Percentiles rank a stretch among this genome's conserved stretches.
Conservation (phyloP, 352 stramenopile genomes). For the Pythium guiyangense region DNA sequence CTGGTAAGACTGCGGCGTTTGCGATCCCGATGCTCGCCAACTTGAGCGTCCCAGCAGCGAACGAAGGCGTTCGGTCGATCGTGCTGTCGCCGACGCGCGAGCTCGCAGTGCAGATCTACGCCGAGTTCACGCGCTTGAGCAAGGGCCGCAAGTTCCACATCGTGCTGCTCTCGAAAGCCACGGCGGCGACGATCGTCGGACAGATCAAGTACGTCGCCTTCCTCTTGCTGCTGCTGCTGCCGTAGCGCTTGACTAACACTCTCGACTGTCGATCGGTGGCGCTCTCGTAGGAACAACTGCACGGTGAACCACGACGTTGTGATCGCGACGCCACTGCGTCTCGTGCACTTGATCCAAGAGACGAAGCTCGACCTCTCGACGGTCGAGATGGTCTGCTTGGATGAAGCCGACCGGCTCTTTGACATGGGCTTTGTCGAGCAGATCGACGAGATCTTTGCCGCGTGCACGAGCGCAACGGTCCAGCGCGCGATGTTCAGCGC, state of each 20-base stretch:
- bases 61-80: conserved; percentile 85
- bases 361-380: conserved; percentile 76
- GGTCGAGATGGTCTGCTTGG: conserved; percentile 94
- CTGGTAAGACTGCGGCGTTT: conserved; percentile 98
- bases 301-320: conserved; percentile 92
- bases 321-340: conserved; percentile 94
- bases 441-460: conserved; percentile 96
- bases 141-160: conserved; percentile 86
- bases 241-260: neutral
- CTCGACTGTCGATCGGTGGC: conserved; percentile 6
- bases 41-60: conserved; percentile 44
- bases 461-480: conserved; percentile 80
- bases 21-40: conserved; percentile 92
- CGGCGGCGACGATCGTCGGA: conserved; percentile 65
- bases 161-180: conserved; percentile 91
- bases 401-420: conserved; percentile 98
- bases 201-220: conserved; percentile 59
- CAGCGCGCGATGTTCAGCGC: conserved; percentile 97
- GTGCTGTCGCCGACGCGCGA: conserved; percentile 97
- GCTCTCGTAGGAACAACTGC: conserved; percentile 48
- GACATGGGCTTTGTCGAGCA: conserved; percentile 96
- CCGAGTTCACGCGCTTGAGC: conserved; percentile 92
- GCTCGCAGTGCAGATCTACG: conserved; percentile 95
- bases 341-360: conserved; percentile 90
- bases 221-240: neutral